phyloP scores from a whole-genome alignment of 192 early-diverging fungal genomes.

The Rhizoclosmatium sp. region DNA sequence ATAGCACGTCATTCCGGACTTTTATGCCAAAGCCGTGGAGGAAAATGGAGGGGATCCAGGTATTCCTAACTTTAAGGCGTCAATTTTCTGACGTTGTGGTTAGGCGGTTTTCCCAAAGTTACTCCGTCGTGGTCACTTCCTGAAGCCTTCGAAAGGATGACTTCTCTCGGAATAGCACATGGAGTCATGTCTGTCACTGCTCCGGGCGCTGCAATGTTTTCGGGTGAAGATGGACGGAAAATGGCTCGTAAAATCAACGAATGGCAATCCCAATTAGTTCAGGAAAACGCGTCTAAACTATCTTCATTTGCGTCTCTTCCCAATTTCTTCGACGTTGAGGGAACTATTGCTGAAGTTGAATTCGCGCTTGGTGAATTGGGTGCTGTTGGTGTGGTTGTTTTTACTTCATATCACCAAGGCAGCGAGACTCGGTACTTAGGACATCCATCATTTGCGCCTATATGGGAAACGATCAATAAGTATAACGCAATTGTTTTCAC shows the following conservation, averaged over 20 bases:
- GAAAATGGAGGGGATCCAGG: background rate
- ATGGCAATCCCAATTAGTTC: background rate
- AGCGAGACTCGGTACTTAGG: background rate
- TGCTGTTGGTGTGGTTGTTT: background rate
- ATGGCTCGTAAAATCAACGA: slow-evolving; percentile 3
- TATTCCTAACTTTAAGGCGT: background rate
- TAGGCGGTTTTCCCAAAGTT: background rate
- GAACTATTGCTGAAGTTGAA: background rate
- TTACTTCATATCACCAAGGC: background rate
- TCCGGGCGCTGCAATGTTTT: background rate
- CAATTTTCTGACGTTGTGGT: no score
- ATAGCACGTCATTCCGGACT: background rate
- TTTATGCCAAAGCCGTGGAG: background rate
- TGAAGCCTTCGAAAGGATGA: background rate
- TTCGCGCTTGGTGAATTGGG: background rate
- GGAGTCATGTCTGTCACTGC: slow-evolving; percentile 1
- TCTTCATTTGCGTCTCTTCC: background rate
- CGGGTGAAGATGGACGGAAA: background rate
- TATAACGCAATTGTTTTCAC: background rate
- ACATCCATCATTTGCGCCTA: slow-evolving; percentile 2
- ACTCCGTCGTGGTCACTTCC: background rate
- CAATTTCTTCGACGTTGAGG: background rate
- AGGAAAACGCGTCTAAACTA: background rate
- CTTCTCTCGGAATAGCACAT: background rate
- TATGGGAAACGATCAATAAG: background rate